Base-by-base conservation (phyloP, 495 filamentous ascomycete species). In the Ramalina intermedia region DNA sequence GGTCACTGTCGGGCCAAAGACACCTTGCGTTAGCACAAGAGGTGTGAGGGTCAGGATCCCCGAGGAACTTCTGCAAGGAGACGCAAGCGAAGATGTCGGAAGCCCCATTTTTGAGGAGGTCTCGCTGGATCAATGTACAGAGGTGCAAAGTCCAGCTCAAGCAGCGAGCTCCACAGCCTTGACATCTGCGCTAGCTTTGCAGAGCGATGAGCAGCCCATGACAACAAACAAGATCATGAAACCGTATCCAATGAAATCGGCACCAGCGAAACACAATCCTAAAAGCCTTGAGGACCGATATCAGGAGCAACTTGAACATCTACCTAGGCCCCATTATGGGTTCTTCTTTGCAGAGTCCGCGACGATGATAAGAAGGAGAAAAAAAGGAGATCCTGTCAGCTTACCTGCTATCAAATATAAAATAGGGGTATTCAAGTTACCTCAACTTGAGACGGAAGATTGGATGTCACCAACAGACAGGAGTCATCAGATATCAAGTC, bases 301-400 rank as follows among this genome's bases (percentile, higher is more conserved):
- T 37, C 13, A 49, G 16, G n/a, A 52, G 27, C 52, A 58, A 40
- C 17, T 55, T 13, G 37, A 29, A 1, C 29, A 41, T 14, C 54
- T 58, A 4, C 6, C 23, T 12, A 41, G 48, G 20, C 39, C 48
- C 13, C n/a, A 45, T 26, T 29, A 35, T 12, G 48, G 48, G 7
- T 24, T 52, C 18, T 55, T 49, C 17, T 29, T 47, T 6, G 55
- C 48, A n/a, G 40, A 51, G 13, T 35, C 35, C 18, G 20, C 12
- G 11, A 55, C 26, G 3, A 35, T 43, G 7, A 29, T 27, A n/a
- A 52, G 49, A 17, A 39, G 53, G 33, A 53, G 40, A 12, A 53
- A 43, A 33, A 43, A 23, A 5, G 27, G 43, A 40, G 48, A 51
- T 17, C 53, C 49, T 43, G 18, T 26, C 35, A 33, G 41, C 35